Evolutionary conservation across 2,329 filamentous ascomycete species (phyloP), one percentile per base, ranked within the genome.

Genomic region (Colletotrichum liriopes): DNA sequence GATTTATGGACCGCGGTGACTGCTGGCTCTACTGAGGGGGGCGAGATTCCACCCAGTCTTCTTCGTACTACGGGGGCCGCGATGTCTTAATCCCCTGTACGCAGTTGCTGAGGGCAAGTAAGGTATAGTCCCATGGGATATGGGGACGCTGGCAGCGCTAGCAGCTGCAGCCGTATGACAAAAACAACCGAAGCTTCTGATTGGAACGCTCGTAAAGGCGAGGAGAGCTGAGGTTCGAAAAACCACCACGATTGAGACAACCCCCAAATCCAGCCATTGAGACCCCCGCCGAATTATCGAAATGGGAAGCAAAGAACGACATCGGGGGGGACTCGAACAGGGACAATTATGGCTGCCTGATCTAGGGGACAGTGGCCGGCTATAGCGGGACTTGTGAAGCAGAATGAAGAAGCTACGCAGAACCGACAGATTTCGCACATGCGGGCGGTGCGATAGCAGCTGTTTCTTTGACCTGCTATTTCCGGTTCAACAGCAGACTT

Each of bases 111-210:
- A 41, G 23, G 23, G 11, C 16, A 49, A 14, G 23, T 18, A 45
- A 26, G 18, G 59, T 55, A 45, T 45, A 56, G 64, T 29, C 41
- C 45, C 55, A 71, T 12, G 41, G 20, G 39, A 61, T 51, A 58
- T 52, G 68, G 68, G 35, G 68, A 62, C 68, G 29, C 64, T 41
- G 29, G 37, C 32, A 41, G 18, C 65, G 45, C 69, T 72, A 72
- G 65, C 54, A 45, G 35, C 49, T 47, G 69, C 49, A 45, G 65
- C 55, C 39, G 65, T n/a, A 72, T 72, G 69, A 59, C 69, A 69
- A 69, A 64, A 60, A 58, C 8, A 41, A 41, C 2, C 35, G 16
- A 20, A 14, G 16, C 41, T 41, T 69, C 4, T 63, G 52, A 64
- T 72, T 72, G 52, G 69, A 5, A 23, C 52, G 65, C 37, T 72